Base-by-base conservation (phyloP, 352 stramenopile genomes). In the Saprolegnia diclina region DNA sequence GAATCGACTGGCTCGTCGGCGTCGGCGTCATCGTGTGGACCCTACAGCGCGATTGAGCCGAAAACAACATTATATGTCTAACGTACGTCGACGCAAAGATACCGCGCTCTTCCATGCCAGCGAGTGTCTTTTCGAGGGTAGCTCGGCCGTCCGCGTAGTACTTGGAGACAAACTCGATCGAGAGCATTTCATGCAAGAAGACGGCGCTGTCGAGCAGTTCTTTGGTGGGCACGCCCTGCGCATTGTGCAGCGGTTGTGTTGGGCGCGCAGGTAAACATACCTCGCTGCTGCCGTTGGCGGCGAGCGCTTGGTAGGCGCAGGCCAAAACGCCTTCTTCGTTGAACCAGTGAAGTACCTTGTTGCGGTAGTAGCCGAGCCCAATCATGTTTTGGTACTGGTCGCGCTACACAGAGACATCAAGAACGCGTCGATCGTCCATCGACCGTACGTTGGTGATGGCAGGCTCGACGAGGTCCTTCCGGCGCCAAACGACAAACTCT, bases 301-400 rank as follows among this genome's bases (percentile, higher is more conserved):
- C 74, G 11, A 92, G 66, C 26, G 85, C 83, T 71, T 91, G 81
- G 57, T 82, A 92, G 3, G 85, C 83, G 72, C 83, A 91, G 14
- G 85, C 83, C 21, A 92, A 24, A n/a, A 91, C 81, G 50, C 84
- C 86, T 57, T 94, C 86, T 19, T 73, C 75, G 73, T 88, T 85
- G 71, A 94, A 94, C 86, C 83, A 92, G 74, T 94, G 86, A 62
- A 94, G 69, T 21, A 94, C 71, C 69, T 94, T 94, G 74, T 94
- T 94, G 72, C 86, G 83, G 75, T 94, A 94, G 71, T 92, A 91
- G 13, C 86, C 86, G 1, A 94, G 75, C 4, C 84, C 84, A 67
- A 94, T 92, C 81, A 92, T 91, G 74, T 94, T 94, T 16, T 75
- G 74, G 70, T 92, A 92, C 74, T 91, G 79, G 52, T 92, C 86